Conservation (phyloP, 495 filamentous ascomycete species). For the Copromyces sp. region DNA sequence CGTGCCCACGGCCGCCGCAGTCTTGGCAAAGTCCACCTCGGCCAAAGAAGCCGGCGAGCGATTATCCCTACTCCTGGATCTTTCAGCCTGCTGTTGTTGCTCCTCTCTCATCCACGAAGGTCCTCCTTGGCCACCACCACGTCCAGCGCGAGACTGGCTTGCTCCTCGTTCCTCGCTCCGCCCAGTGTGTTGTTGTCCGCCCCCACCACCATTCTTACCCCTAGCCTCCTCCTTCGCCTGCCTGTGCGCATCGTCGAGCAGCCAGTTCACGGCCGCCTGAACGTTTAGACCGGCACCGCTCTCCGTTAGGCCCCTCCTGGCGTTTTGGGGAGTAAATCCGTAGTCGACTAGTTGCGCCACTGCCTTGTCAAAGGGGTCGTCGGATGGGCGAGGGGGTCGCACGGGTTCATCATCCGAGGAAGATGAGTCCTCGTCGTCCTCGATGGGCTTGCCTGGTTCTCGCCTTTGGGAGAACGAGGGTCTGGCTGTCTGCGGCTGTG, state of each 20-base stretch:
- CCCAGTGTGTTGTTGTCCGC: conserved; percentile 12
- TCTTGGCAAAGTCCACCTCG: conserved; percentile 69
- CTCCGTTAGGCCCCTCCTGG: conserved; percentile 63
- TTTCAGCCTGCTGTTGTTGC: conserved; percentile 16
- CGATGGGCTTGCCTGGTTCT: conserved; percentile 35
- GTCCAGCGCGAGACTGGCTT: conserved; percentile 20
- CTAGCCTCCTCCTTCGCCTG: conserved; percentile 48
- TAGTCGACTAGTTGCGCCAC: conserved; percentile 91
- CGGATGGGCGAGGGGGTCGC: conserved; percentile 16
- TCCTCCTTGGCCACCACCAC: conserved; percentile 6
- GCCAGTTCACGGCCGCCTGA: conserved; percentile 79
- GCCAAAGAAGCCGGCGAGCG: conserved; percentile 43
- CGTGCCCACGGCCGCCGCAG: conserved; percentile 70
- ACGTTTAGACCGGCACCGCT: conserved; percentile 73
- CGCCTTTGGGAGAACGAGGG: conserved; percentile 21
- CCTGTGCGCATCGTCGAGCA: conserved; percentile 80
- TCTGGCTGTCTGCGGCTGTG: neutral
- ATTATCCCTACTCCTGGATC: conserved; percentile 41
- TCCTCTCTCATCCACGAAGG: conserved; percentile 31
- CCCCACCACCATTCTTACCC: conserved; percentile 13
- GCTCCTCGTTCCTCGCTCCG: conserved; percentile 17
- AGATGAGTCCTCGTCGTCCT: conserved; percentile 35
- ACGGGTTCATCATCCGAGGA: conserved; percentile 30
- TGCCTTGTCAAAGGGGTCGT: conserved; percentile 64
- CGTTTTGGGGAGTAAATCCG: conserved; percentile 78